Evolutionary conservation across 768 basidiomycete species (phyloP), one percentile per base, ranked within the genome.

Genomic region (Kondoa malvinella): DNA sequence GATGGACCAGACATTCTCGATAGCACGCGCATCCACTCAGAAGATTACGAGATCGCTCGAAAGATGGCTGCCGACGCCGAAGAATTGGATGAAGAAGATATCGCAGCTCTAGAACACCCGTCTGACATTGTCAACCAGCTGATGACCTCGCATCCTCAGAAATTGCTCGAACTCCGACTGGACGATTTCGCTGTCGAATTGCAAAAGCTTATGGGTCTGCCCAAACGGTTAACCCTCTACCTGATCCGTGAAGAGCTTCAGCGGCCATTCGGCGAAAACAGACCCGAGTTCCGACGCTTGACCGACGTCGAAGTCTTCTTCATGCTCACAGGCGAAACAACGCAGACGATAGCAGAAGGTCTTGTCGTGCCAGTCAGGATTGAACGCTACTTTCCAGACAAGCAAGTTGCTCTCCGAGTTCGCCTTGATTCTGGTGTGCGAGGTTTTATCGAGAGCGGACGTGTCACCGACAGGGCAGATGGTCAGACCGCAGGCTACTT

Each of bases 31-130:
- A 89, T 99, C 65, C 95, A 99, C 75, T 90, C 90, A 3, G 89
- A 94, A 76, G 95, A 99, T 78, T 99, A 97, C 75, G 92, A 96
- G 72, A 82, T 97, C 50, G 94, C 95, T 2, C 86, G 90, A 34
- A 96, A 97, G 80, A 95, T 99, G 92, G 94, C 94, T 40, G 88
- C 89, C 25, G 92, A 96, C 77, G 91, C 94, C 2, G 82, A 97
- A 16, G 95, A 96, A 75, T 82, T 90, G n/a, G 95, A 99, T 72
- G 92, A 94, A 74, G 95, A 97, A 76, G 95, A 99, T 78, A 82
- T 91, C 34, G 88, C 88, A 67, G 89, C 89, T 71, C 71, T 75
- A 32, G 85, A 88, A 73, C 88, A 94, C 75, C 88, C 92, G 30
- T 97, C 95, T 1, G 85, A 87, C 72, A 87, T 89, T 4, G 90